phyloP scores from a whole-genome alignment of 2,329 filamentous ascomycete genomes.

The Diaporthe australafricana region DNA sequence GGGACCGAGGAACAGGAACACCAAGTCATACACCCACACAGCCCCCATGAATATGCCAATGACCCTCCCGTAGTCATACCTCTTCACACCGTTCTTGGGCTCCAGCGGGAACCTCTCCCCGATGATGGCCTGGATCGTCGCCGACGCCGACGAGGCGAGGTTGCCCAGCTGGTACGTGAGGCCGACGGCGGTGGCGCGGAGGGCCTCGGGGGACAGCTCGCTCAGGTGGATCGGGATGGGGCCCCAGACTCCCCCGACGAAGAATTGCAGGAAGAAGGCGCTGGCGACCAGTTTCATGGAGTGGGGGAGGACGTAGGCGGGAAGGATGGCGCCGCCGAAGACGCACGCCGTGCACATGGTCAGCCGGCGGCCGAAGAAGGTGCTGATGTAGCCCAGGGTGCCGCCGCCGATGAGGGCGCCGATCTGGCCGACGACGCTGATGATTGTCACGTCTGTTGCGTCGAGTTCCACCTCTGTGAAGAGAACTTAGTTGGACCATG shows the following conservation, averaged over 20 bases:
- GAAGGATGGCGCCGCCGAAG: conserved; percentile 80
- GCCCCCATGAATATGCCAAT: conserved; percentile 93
- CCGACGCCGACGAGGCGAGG: conserved; percentile 75
- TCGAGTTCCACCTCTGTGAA: conserved; percentile 63
- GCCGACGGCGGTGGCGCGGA: conserved; percentile 80
- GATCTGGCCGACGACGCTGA: conserved; percentile 78
- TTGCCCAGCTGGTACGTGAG: conserved; percentile 83
- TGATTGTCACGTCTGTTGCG: conserved; percentile 71
- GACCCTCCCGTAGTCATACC: conserved; percentile 83
- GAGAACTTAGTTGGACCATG: conserved; percentile 66
- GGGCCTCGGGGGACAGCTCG: conserved; percentile 78
- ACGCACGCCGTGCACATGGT: conserved; percentile 74
- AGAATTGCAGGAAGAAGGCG: conserved; percentile 87
- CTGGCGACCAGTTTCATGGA: conserved; percentile 76
- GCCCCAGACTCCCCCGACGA: conserved; percentile 81
- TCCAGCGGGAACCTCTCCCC: conserved; percentile 80
- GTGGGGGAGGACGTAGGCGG: conserved; percentile 81
- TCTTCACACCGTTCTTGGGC: conserved; percentile 57
- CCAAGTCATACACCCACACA: conserved; percentile 73
- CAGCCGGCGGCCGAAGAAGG: conserved; percentile 76
- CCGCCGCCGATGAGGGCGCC: conserved; percentile 76
- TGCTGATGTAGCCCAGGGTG: conserved; percentile 73
- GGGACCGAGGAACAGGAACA: conserved; percentile 72
- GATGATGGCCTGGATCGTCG: conserved; percentile 80
- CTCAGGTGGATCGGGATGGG: conserved; percentile 81